Evolutionary conservation across 305 asterid species (phyloP).

Genomic region (Rubia peregrina): DNA sequence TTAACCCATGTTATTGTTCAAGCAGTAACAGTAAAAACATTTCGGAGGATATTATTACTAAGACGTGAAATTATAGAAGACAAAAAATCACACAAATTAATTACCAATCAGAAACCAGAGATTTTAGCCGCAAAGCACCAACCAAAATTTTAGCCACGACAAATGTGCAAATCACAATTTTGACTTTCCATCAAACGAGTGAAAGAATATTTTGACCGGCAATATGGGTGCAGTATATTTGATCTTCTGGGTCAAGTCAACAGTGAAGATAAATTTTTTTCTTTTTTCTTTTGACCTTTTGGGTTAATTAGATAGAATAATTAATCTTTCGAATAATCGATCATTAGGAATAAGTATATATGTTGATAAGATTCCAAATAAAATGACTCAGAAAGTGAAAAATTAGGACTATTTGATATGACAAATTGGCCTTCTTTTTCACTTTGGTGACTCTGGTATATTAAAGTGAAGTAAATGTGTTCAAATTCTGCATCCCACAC

Average conservation of each 20-base stretch:
- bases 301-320: background rate
- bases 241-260: conserved; percentile 6
- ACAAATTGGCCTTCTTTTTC: background rate
- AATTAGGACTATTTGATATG: background rate
- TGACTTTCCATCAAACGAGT: background rate
- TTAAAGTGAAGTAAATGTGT: background rate
- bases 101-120: background rate
- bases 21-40: too few relatives aligned
- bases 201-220: background rate
- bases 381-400: conserved; percentile 9
- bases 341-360: conserved; percentile 5
- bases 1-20: too few relatives aligned
- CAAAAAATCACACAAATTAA: too few relatives aligned
- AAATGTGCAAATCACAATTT: background rate
- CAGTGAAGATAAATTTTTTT: background rate
- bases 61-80: too few relatives aligned
- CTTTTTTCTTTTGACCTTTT: background rate
- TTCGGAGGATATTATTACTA: too few relatives aligned
- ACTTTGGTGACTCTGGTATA: background rate
- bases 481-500: background rate
- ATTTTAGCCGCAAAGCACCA: background rate
- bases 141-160: background rate
- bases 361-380: conserved; percentile 1
- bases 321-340: conserved; percentile 8
- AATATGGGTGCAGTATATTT: background rate